phyloP scores from a whole-genome alignment of 106 monocot genomes.

The Agapanthus africanus region DNA sequence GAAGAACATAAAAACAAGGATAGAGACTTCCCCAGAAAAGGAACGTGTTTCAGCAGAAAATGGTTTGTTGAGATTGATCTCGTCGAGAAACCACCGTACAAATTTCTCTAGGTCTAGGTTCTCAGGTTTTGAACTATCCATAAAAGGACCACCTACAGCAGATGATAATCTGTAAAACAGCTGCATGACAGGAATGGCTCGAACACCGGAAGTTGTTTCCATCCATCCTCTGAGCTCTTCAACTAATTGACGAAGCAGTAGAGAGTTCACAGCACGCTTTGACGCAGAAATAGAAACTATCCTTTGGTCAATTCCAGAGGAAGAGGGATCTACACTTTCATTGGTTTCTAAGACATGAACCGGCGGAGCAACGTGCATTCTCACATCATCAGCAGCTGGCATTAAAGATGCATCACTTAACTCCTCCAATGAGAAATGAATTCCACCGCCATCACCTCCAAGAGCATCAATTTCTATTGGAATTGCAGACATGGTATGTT shows the following conservation, averaged over 20 bases:
- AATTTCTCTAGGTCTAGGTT: constrained; percentile 82
- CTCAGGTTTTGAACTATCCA: constrained; percentile 85
- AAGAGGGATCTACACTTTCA: constrained; percentile 53
- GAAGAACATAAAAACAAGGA: constrained; percentile 94
- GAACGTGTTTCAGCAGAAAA: constrained; percentile 58
- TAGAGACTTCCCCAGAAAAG: constrained; percentile 72
- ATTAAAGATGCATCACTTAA: constrained; percentile 49
- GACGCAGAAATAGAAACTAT: constrained; percentile 95
- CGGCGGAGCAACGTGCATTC: constrained; percentile 39
- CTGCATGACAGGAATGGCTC: constrained; percentile 93
- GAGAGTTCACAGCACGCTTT: constrained; percentile 83
- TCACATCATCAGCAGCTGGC: constrained; percentile 38
- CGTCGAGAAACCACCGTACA: constrained; percentile 86
- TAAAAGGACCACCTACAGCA: constrained; percentile 92
- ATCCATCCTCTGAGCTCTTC: constrained; percentile 93
- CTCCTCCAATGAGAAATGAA: constrained; percentile 83
- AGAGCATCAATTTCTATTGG: constrained; percentile 84
- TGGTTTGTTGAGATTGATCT: constrained; percentile 66
- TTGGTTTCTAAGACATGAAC: constrained; percentile 55
- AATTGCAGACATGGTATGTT: constrained; percentile 92
- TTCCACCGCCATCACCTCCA: constrained; percentile 64
- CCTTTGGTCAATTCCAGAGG: constrained; percentile 40
- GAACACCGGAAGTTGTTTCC: constrained; percentile 65
- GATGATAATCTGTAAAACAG: constrained; percentile 91
- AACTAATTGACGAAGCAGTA: constrained; percentile 70